Percentiles rank a stretch among this genome's conserved stretches.
These are phyloP conservation scores for Zoysia matrella DNA, from an alignment of 202 grass and related monocot genomes.

Conservation along the genomic window DNA sequence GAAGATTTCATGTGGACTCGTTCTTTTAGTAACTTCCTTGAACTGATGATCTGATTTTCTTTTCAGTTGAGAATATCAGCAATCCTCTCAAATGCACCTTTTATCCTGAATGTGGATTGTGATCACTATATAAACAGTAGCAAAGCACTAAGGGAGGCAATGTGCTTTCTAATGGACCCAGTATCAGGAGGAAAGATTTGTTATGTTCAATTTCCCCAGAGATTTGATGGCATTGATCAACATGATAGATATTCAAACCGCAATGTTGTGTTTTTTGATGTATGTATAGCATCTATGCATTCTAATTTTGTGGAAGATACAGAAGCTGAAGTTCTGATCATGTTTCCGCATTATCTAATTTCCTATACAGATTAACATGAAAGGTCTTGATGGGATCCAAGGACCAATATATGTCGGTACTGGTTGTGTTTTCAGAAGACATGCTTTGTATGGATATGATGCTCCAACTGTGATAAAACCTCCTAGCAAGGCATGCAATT, in stretches of 20 bases:
- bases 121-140: conserved; percentile 81
- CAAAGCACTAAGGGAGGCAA: conserved; percentile 69
- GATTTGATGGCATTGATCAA: conserved; percentile 74
- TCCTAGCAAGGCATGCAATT: conserved; percentile 41
- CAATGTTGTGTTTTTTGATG: conserved; percentile 75
- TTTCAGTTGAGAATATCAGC: conserved; percentile 63
- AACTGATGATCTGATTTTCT: conserved; percentile 26
- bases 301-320: conserved; percentile 13
- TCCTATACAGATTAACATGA: conserved; percentile 43
- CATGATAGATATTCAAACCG: conserved; percentile 74
- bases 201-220: conserved; percentile 74
- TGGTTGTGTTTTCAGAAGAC: conserved; percentile 48
- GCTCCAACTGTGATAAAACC: conserved; percentile 26
- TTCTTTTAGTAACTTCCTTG: conserved; percentile 5
- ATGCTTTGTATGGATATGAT: conserved; percentile 44
- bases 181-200: conserved; percentile 58
- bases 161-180: conserved; percentile 81
- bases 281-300: conserved; percentile 32
- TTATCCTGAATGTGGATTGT: conserved; percentile 72
- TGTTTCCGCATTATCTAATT: conserved; percentile 6
- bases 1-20: conserved; percentile 6
- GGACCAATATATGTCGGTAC: conserved; percentile 49
- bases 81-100: conserved; percentile 70
- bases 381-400: conserved; percentile 45
- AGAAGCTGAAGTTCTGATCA: conserved; percentile 14